Conservation (phyloP, 768 basidiomycete genomes). For the Austroboletus eburneus region DNA sequence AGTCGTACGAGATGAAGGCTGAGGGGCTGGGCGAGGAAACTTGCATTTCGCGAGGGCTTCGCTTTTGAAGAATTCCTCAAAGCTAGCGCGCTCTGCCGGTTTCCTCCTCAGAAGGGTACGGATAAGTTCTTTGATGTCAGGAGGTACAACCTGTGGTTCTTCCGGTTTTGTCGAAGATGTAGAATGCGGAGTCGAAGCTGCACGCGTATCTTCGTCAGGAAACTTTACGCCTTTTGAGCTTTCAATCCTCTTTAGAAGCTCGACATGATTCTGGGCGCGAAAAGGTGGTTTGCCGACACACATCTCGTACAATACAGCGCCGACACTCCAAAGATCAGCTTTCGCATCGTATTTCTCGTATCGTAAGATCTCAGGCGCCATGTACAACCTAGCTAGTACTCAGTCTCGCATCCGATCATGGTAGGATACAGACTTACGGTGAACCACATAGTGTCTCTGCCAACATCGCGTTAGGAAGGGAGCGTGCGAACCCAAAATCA, state of each 20-base stretch:
- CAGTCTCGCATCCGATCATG: background rate
- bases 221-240: conserved; percentile 88
- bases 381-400: conserved; percentile 66
- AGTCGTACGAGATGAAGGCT: conserved; percentile 12
- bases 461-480: conserved; percentile 87
- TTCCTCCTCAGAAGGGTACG: conserved; percentile 77
- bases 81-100: conserved; percentile 80
- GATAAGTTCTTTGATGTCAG: conserved; percentile 86
- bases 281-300: conserved; percentile 90
- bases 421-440: conserved; percentile 55
- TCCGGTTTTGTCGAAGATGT: conserved; percentile 33
- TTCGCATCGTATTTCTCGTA: conserved; percentile 98
- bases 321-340: conserved; percentile 97
- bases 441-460: conserved; percentile 98
- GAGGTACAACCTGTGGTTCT: conserved; percentile 57
- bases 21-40: conserved; percentile 52
- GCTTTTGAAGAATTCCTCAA: conserved; percentile 89
- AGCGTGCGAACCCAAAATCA: conserved; percentile 96
- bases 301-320: conserved; percentile 96
- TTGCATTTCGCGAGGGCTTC: conserved; percentile 72
- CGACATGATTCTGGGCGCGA: conserved; percentile 93
- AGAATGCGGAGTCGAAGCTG: conserved; percentile 34
- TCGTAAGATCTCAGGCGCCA: conserved; percentile 97
- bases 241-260: conserved; percentile 90
- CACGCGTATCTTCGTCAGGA: conserved; percentile 77